Percentiles rank a stretch among this genome's conserved stretches.
Evolutionary conservation across 148 eudicot species (phyloP).

Genomic region (Oxyria digyna): DNA sequence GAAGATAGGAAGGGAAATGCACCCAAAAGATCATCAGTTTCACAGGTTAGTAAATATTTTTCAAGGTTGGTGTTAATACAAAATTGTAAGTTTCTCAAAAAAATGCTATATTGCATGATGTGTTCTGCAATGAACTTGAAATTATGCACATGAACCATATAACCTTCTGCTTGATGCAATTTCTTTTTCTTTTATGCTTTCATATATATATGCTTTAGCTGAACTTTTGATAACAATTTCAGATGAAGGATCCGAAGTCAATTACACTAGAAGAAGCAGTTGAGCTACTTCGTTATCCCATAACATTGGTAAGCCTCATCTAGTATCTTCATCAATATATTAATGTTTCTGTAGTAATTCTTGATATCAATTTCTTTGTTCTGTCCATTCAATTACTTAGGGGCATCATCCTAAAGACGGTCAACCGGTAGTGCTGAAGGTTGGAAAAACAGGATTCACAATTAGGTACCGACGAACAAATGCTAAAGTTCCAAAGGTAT

Average conservation of each 20-base stretch:
- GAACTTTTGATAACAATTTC: constrained; percentile 9
- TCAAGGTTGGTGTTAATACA: not conserved
- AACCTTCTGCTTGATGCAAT: not conserved
- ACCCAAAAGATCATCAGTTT: constrained; percentile 67
- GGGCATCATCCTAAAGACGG: constrained; percentile 74
- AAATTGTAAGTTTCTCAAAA: too few relatives aligned
- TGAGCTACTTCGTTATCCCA: constrained; percentile 64
- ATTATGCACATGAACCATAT: not conserved
- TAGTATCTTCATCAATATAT: constrained; percentile 1
- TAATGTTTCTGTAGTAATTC: not conserved
- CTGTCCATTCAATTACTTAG: constrained; percentile 20
- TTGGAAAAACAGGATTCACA: constrained; percentile 50
- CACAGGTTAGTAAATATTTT: constrained; percentile 32
- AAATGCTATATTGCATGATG: too few relatives aligned
- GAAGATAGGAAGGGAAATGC: constrained; percentile 77
- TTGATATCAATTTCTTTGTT: not conserved
- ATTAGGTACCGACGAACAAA: constrained; percentile 51
- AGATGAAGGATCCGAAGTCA: constrained; percentile 49
- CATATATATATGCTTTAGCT: not conserved
- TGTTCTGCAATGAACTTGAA: too few relatives aligned
- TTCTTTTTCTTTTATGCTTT: not conserved
- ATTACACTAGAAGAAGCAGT: constrained; percentile 66
- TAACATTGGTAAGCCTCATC: constrained; percentile 42
- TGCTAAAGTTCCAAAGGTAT: constrained; percentile 81
- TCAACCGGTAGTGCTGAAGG: constrained; percentile 49